Evolutionary conservation across 2,329 filamentous ascomycete species (phyloP).

Genomic region (Aaosphaeria pasadenensis): DNA sequence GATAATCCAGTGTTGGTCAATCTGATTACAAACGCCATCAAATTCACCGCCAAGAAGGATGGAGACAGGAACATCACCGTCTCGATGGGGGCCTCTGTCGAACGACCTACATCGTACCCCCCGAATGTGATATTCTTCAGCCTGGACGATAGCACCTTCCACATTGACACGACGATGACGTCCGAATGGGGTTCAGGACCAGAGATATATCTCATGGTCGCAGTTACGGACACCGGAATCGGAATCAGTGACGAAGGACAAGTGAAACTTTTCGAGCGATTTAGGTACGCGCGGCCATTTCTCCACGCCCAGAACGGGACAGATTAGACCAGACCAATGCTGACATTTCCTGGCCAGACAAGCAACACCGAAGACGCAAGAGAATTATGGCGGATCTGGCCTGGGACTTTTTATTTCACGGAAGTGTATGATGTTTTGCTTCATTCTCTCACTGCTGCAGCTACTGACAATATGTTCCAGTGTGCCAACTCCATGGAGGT

Average conservation of each 20-base stretch:
- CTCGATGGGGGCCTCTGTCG: constrained; percentile 37
- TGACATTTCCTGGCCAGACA: constrained; percentile 13
- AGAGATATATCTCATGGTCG: constrained; percentile 42
- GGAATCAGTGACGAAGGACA: constrained; percentile 42
- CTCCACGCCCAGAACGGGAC: neutral
- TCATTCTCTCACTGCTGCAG: neutral
- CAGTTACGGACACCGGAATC: constrained; percentile 43
- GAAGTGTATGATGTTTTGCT: constrained; percentile 20
- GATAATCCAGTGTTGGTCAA: constrained; percentile 35
- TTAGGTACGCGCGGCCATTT: constrained; percentile 29
- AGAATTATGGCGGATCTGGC: constrained; percentile 42
- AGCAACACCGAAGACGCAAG: constrained; percentile 39
- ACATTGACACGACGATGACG: constrained; percentile 40
- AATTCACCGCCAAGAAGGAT: constrained; percentile 43
- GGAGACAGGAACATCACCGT: constrained; percentile 40
- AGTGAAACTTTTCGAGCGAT: constrained; percentile 42
- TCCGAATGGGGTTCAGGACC: constrained; percentile 42
- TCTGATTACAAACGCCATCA: constrained; percentile 47
- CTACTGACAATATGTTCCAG: constrained; percentile 6
- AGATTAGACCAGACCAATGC: too few species aligned
- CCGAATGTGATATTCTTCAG: constrained; percentile 45
- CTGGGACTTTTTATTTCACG: constrained; percentile 38
- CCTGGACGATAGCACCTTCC: constrained; percentile 31
- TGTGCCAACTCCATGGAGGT: constrained; percentile 37
- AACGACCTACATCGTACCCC: constrained; percentile 41